These are phyloP conservation scores for Brassica hybrid DNA, from an alignment of 441 rosid genomes.

Conservation along the genomic window DNA sequence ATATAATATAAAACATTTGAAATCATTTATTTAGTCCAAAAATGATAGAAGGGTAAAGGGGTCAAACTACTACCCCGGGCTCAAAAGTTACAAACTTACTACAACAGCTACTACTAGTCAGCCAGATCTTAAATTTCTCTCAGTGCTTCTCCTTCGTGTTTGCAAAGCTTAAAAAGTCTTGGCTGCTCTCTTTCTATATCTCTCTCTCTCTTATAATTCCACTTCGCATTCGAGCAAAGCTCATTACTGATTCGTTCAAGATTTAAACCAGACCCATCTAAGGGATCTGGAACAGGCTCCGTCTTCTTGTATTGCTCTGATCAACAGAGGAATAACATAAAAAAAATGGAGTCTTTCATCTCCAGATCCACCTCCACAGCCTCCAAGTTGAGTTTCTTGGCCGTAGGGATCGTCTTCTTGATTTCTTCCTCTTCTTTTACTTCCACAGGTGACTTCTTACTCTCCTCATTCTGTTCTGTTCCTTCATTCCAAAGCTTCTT, in stretches of 20 bases:
- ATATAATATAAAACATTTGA: too few species aligned
- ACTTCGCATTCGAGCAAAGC: too few species aligned
- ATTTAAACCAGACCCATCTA: slow-evolving; percentile 31
- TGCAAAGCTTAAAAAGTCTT: too few species aligned
- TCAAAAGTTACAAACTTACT: too few species aligned
- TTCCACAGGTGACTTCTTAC: slow-evolving; percentile 59
- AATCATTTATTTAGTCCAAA: too few species aligned
- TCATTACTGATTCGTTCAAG: not conserved
- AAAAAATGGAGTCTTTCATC: slow-evolving; percentile 54
- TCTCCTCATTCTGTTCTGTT: not conserved
- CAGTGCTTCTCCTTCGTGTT: too few species aligned
- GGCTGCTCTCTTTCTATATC: too few species aligned
- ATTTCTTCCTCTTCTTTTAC: slow-evolving; percentile 69
- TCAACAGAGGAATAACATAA: not conserved
- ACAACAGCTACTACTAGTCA: too few species aligned
- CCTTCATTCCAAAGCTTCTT: not conserved
- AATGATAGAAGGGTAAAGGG: too few species aligned
- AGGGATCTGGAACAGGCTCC: slow-evolving; percentile 38
- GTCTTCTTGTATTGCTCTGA: slow-evolving; percentile 34
- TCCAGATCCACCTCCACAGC: slow-evolving; percentile 45
- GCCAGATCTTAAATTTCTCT: too few species aligned
- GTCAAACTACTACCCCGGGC: too few species aligned
- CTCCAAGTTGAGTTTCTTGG: slow-evolving; percentile 48
- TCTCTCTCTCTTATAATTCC: too few species aligned
- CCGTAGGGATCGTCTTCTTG: slow-evolving; percentile 52